phyloP scores from a whole-genome alignment of 768 basidiomycete genomes.

The Calocybe cyanea region DNA sequence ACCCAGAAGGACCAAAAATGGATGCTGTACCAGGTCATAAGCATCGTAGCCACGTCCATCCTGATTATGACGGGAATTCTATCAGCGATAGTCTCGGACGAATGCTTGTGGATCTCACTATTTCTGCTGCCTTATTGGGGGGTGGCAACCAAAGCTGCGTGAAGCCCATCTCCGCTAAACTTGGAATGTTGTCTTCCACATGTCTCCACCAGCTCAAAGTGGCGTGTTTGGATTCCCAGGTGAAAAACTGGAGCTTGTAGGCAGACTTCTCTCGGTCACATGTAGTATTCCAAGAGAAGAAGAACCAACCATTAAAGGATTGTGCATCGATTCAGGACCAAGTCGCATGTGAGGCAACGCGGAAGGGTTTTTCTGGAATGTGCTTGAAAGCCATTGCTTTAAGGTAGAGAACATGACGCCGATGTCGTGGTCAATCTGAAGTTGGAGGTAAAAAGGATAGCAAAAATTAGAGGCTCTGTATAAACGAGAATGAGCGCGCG shows the following conservation, averaged over 20 bases:
- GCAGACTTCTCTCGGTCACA: conserved; percentile 3
- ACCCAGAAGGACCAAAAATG: neutral
- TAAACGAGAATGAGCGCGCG: no score
- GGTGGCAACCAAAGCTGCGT: conserved; percentile 86
- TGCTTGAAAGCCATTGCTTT: conserved; percentile 24
- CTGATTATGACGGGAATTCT: conserved; percentile 32
- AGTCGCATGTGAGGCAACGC: conserved; percentile 61
- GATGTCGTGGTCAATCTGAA: conserved; percentile 4
- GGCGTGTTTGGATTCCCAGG: conserved; percentile 64
- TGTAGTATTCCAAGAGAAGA: neutral
- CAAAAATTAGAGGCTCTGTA: no score
- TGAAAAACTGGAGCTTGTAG: conserved; percentile 74
- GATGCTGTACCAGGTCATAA: conserved; percentile 65
- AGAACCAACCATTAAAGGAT: conserved; percentile 63
- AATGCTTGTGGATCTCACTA: conserved; percentile 24
- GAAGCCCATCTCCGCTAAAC: conserved; percentile 62
- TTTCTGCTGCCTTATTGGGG: conserved; percentile 71
- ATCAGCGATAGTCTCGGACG: neutral
- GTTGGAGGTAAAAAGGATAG: neutral
- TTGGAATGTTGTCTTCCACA: conserved; percentile 61
- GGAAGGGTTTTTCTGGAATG: conserved; percentile 22
- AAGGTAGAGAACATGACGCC: conserved; percentile 26
- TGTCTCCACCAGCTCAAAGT: conserved; percentile 79
- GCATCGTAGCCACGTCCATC: conserved; percentile 79
- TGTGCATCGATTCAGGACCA: conserved; percentile 47